phyloP scores from a whole-genome alignment of 805 yeast genomes.

The Metschnikowia gelsemii region DNA sequence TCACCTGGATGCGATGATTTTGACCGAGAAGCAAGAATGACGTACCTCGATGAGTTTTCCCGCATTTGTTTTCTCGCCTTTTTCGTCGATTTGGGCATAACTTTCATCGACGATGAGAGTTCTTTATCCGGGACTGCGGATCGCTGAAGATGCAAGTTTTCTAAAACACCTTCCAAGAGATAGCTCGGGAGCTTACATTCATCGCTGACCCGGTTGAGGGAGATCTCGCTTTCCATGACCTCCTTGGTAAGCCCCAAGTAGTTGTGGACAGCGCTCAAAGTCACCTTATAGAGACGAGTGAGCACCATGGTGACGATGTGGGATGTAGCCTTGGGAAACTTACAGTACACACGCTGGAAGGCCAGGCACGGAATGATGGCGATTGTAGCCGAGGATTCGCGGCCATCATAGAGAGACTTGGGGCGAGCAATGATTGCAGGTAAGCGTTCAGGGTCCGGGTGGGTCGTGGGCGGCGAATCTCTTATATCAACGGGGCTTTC shows the following conservation, averaged over 20 bases:
- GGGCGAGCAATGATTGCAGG: constrained; percentile 71
- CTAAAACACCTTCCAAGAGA: constrained; percentile 56
- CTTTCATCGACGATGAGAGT: constrained; percentile 12
- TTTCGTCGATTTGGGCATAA: constrained; percentile 20
- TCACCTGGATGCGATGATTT: constrained; percentile 78
- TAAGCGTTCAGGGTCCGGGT: constrained; percentile 3
- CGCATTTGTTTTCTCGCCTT: constrained; percentile 12
- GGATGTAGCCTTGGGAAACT: constrained; percentile 85
- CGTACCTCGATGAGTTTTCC: constrained; percentile 35
- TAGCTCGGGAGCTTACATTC: constrained; percentile 54
- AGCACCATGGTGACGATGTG: constrained; percentile 92
- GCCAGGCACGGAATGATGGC: constrained; percentile 90
- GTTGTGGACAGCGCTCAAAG: constrained; percentile 84
- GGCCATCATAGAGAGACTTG: constrained; percentile 22
- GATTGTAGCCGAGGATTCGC: constrained; percentile 59
- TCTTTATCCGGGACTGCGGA: constrained; percentile 9
- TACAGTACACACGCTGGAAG: constrained; percentile 65
- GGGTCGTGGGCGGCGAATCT: constrained; percentile 2
- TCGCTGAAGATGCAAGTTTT: constrained; percentile 29
- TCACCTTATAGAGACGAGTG: constrained; percentile 82
- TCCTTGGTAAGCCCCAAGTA: constrained; percentile 84
- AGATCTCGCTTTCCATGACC: constrained; percentile 71
- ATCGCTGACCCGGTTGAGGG: constrained; percentile 47
- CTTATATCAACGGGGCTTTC: constrained; percentile 4
- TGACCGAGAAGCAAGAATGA: constrained; percentile 49